Percentiles rank a stretch among this genome's conserved stretches.
phyloP scores from a whole-genome alignment of 2,329 filamentous ascomycete genomes.

The Ophiostoma montium region DNA sequence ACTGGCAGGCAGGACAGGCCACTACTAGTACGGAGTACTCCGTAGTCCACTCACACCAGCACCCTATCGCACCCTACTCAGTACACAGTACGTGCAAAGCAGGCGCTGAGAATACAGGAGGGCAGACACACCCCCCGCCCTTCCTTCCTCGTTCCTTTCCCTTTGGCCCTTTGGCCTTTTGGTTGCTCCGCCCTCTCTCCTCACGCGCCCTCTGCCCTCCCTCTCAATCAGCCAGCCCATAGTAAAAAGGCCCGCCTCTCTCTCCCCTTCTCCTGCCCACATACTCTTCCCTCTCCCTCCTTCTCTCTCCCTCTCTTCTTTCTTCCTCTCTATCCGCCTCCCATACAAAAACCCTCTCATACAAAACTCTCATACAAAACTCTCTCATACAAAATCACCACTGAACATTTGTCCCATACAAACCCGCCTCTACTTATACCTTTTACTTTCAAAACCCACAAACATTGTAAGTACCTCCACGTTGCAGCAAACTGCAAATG shows the following conservation, averaged over 20 bases:
- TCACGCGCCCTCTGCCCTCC: constrained; percentile 13
- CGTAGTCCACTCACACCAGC: no score
- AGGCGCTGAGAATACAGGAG: no score
- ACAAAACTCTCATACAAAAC: constrained; percentile 47
- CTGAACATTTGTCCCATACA: constrained; percentile 31
- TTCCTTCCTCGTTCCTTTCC: constrained; percentile 12
- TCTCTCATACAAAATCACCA: constrained; percentile 30
- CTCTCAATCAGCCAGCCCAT: constrained; percentile 45
- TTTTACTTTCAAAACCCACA: constrained; percentile 30
- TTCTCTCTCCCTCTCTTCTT: constrained; percentile 38
- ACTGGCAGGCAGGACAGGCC: no score
- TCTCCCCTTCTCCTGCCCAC: constrained; percentile 42
- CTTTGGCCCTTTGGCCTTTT: not conserved
- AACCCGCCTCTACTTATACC: constrained; percentile 24
- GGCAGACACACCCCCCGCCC: no score
- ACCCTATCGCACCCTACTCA: no score
- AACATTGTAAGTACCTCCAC: constrained; percentile 39
- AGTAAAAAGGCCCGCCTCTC: constrained; percentile 46
- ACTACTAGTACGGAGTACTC: no score
- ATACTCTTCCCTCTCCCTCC: constrained; percentile 43
- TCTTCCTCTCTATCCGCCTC: constrained; percentile 30
- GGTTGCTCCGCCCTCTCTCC: constrained; percentile 7
- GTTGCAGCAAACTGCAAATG: constrained; percentile 24
- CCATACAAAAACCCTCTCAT: constrained; percentile 44
- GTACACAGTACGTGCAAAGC: no score